These are phyloP conservation scores for Microstroma glucosiphilum DNA, from an alignment of 1,284 basidiomycete species.

Conservation along the genomic window DNA sequence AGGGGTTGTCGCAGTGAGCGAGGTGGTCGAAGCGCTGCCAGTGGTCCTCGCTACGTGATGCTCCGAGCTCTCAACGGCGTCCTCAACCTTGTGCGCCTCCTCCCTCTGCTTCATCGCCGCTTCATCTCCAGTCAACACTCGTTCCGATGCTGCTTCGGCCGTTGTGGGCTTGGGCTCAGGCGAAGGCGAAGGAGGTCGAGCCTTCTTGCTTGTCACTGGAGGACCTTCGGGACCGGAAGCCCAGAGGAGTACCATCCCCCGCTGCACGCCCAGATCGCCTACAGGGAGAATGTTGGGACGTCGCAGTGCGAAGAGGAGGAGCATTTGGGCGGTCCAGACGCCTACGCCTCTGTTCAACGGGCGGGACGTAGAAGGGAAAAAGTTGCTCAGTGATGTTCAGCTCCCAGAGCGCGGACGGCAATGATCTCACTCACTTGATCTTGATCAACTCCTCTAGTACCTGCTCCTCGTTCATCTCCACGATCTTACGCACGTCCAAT, in stretches of 20 bases:
- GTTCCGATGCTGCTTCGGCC: no score
- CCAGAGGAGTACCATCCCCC: slow-evolving; percentile 43
- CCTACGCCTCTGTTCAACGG: slow-evolving; percentile 30
- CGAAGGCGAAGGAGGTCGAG: background rate
- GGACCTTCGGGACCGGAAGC: slow-evolving; percentile 28
- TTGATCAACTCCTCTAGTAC: slow-evolving; percentile 36
- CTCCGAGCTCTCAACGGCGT: slow-evolving; percentile 12
- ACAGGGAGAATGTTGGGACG: slow-evolving; percentile 41
- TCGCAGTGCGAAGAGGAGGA: slow-evolving; percentile 48
- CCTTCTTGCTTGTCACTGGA: slow-evolving; percentile 17
- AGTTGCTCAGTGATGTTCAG: background rate
- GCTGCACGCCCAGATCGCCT: slow-evolving; percentile 46
- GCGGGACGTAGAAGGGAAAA: background rate
- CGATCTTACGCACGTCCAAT: slow-evolving; percentile 36
- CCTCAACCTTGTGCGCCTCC: background rate
- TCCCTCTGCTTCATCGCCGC: background rate
- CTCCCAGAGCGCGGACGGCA: background rate
- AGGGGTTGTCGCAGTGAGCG: no score
- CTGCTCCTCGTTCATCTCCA: slow-evolving; percentile 34
- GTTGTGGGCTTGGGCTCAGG: no score
- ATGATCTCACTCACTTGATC: slow-evolving; percentile 50
- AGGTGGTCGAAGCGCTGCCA: no score
- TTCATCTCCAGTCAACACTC: background rate
- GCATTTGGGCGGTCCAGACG: slow-evolving; percentile 49
- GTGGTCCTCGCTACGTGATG: slow-evolving; percentile 11